Conservation (phyloP, 768 basidiomycete genomes). For the Boletellus emodensis region DNA sequence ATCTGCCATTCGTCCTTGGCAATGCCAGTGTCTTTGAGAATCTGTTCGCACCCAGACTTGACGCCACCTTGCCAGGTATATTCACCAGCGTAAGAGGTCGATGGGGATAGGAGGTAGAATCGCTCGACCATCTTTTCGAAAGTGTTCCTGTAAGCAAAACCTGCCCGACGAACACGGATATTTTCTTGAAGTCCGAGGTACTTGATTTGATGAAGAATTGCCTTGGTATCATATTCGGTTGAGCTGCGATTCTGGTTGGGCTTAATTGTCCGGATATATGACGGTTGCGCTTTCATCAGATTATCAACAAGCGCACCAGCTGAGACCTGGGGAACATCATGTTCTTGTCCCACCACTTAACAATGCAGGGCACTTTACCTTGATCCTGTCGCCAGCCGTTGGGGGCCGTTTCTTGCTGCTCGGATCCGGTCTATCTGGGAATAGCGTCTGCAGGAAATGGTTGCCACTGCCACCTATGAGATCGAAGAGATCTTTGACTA, state of each 20-base stretch:
- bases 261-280: conserved; percentile 99
- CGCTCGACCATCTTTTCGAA: conserved; percentile 99
- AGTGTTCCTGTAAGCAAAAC: conserved; percentile 96
- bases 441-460: conserved; percentile 80
- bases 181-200: conserved; percentile 98
- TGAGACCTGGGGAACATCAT: conserved; percentile 52
- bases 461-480: conserved; percentile 78
- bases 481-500: conserved; percentile 93
- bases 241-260: conserved; percentile 95
- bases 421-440: conserved; percentile 93
- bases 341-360: not conserved
- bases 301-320: conserved; percentile 96
- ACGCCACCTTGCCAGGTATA: conserved; percentile 94
- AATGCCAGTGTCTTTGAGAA: conserved; percentile 93
- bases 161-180: conserved; percentile 93
- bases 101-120: conserved; percentile 92
- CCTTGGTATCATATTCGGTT: conserved; percentile 90
- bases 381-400: conserved; percentile 97
- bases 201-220: conserved; percentile 97
- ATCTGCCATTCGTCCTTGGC: conserved; percentile 98
- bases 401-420: conserved; percentile 98
- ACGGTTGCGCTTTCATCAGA: conserved; percentile 94
- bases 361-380: conserved; percentile 43
- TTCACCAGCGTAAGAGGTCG: conserved; percentile 97
- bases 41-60: conserved; percentile 87